Percentiles rank a stretch among this genome's conserved stretches.
Conservation (phyloP, 106 monocot genomes). For the Dendrobium chrysotoxum region DNA sequence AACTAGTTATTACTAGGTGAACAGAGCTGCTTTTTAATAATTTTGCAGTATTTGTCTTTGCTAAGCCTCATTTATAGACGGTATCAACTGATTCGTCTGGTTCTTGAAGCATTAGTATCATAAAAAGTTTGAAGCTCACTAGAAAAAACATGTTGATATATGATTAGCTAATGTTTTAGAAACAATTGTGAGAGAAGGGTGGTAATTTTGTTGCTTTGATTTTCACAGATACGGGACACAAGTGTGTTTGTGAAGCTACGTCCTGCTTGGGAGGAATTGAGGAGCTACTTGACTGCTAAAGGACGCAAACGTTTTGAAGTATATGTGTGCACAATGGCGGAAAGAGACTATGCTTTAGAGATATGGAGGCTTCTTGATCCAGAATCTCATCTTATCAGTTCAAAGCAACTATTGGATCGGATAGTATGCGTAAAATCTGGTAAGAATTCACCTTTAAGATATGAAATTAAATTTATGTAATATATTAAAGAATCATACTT, state of each 20-base stretch:
- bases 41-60: background rate
- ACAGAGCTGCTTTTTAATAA: too few relatives aligned
- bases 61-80: background rate
- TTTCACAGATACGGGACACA: conserved; percentile 68
- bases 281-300: conserved; percentile 87
- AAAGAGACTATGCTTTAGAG: conserved; percentile 95
- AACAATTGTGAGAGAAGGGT: conserved; percentile 3
- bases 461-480: background rate
- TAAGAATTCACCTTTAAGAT: conserved; percentile 16
- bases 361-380: conserved; percentile 99
- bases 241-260: conserved; percentile 88
- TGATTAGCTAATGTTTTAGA: background rate
- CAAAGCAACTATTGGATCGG: conserved; percentile 56
- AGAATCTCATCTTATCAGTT: conserved; percentile 61
- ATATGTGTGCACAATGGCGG: conserved; percentile 97
- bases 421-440: conserved; percentile 91
- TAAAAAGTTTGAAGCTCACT: background rate
- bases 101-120: background rate
- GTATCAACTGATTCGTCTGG: background rate
- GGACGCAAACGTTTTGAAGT: conserved; percentile 98
- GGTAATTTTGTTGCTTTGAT: background rate
- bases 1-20: background rate
- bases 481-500: background rate
- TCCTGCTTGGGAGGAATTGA: conserved; percentile 94
- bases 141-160: background rate